phyloP scores from a whole-genome alignment of 2,329 filamentous ascomycete species.

The Fusarium nygamai region DNA sequence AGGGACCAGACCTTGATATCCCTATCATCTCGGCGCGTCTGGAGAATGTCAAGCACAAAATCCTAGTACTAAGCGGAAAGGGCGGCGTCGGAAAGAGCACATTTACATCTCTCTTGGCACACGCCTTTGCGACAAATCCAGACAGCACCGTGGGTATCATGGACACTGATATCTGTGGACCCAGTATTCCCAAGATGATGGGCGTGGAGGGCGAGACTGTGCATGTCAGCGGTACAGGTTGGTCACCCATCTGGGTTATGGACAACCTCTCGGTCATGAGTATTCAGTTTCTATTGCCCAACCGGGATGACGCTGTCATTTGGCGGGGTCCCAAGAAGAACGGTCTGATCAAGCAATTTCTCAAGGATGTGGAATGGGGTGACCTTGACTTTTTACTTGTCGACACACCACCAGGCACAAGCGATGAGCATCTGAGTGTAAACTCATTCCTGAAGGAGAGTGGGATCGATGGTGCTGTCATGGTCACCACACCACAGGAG shows the following conservation, averaged over 20 bases:
- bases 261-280: conserved; percentile 97
- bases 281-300: conserved; percentile 97
- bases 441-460: conserved; percentile 91
- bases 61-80: conserved; percentile 92
- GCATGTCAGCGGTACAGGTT: conserved; percentile 86
- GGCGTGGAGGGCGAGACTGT: conserved; percentile 94
- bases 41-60: conserved; percentile 85
- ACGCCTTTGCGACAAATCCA: conserved; percentile 86
- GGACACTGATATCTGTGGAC: conserved; percentile 98
- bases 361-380: conserved; percentile 98
- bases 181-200: conserved; percentile 98
- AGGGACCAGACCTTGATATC: conserved; percentile 95
- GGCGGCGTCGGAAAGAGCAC: conserved; percentile 97
- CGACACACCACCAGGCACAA: conserved; percentile 94
- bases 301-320: conserved; percentile 92
- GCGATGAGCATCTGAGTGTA: conserved; percentile 93
- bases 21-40: conserved; percentile 87
- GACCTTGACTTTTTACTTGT: conserved; percentile 92
- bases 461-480: conserved; percentile 90
- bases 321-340: conserved; percentile 99
- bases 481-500: conserved; percentile 96
- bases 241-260: conserved; percentile 94
- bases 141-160: conserved; percentile 88
- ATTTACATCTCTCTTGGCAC: conserved; percentile 86
- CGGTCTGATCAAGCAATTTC: conserved; percentile 95